These are phyloP conservation scores for Calonectria pauciramosa DNA, from an alignment of 2,329 filamentous ascomycete genomes.

Conservation along the genomic window DNA sequence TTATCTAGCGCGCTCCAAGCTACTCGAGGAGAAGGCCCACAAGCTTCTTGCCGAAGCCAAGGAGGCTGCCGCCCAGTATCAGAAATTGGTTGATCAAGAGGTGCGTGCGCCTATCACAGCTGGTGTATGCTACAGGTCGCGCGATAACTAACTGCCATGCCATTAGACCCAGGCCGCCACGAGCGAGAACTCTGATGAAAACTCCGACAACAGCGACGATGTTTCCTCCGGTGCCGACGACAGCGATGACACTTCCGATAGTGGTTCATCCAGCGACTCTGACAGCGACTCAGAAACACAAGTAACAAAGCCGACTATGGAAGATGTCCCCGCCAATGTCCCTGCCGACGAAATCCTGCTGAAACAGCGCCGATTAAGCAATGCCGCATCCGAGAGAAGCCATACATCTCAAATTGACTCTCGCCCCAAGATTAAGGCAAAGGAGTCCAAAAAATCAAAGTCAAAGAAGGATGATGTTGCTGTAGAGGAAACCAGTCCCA, in stretches of 20 bases:
- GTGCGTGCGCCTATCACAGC: slow-evolving; percentile 26
- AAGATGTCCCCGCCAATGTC: slow-evolving; percentile 39
- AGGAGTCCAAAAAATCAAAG: slow-evolving; percentile 39
- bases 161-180: background rate
- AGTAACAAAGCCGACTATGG: slow-evolving; percentile 34
- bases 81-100: slow-evolving; percentile 42
- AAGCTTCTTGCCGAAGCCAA: slow-evolving; percentile 58
- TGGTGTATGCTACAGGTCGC: background rate
- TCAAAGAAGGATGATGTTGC: slow-evolving; percentile 24
- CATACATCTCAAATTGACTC: slow-evolving; percentile 32
- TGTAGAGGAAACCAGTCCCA: slow-evolving; percentile 33
- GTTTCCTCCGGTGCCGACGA: slow-evolving; percentile 34
- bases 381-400: slow-evolving; percentile 44
- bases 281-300: slow-evolving; percentile 42
- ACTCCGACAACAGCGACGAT: slow-evolving; percentile 36
- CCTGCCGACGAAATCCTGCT: slow-evolving; percentile 49
- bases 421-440: slow-evolving; percentile 33
- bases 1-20: slow-evolving; percentile 55
- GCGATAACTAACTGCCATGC: background rate
- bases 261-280: slow-evolving; percentile 35
- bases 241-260: slow-evolving; percentile 36
- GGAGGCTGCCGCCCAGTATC: slow-evolving; percentile 47
- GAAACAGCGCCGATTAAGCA: slow-evolving; percentile 50
- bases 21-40: slow-evolving; percentile 48
- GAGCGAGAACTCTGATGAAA: slow-evolving; percentile 15